Base-by-base conservation (phyloP, 345 rosid genomes). In the Sisymbrium irio region DNA sequence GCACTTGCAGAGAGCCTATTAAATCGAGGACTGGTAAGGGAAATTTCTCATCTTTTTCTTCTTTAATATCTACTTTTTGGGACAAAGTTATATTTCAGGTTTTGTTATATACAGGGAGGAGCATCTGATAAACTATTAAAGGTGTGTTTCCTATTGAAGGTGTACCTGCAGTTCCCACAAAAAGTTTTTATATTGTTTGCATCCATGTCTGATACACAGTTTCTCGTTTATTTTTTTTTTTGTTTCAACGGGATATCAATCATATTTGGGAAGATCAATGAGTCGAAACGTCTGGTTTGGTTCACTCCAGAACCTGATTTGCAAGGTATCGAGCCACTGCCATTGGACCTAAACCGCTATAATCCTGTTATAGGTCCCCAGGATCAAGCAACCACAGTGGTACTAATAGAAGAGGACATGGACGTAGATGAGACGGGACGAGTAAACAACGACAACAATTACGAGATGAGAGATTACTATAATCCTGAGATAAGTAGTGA, bases 211-310 rank as follows among this genome's bases (percentile, higher is more conserved):
- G 59, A n/a, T 9, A 51, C 40, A 49, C 28, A 14, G n/a, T 19
- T 19, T 45, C 64, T 25, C 4, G 4, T 22, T 35, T 30, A n/a
- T 49, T 6, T 46, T 18, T 4, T 46, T 10, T 13, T 61, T 30
- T 3, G 30, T 50, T 5, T 51, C 44, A n/a, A n/a, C 65, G 92
- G 99, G 88, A 90, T 96, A 83, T 96, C 99, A 22, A 90, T 96
- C 56, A 96, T 98, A 32, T 92, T 96, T 76, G 85, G 99, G 83
- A 95, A 83, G 81, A 92, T 95, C 98, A 93, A 95, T 66, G 92
- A 86, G 56, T 74, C 81, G 1, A 96, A 90, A 84, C 76, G 82
- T 55, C 98, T 98, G 6, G 39, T 27, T 54, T 80, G 87, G 56
- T 89, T 82, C 83, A 69, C 80, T 50, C 91, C 89, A 33, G 99